Evolutionary conservation across 148 eudicot species (phyloP), one percentile per base, ranked within the genome.

Genomic region (Heliosperma pusillum): DNA sequence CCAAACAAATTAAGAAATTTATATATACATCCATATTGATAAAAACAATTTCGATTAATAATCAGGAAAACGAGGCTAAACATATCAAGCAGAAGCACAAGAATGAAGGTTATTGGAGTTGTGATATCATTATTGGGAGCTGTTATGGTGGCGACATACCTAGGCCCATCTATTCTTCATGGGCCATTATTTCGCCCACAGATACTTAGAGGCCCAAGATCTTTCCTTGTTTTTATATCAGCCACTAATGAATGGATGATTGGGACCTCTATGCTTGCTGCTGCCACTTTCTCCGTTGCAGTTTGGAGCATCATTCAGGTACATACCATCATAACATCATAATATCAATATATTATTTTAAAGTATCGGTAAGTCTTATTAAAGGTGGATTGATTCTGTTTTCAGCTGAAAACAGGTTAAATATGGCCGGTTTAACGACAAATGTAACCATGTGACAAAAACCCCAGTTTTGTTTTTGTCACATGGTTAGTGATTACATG

Each of bases 231-330:
- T 21, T 86, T 88, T 80, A 33, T 83, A 25, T 70, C 88, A 7
- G 44, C 83, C 5, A 83, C 87, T 19, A 83, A 82, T 53, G 72
- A 88, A 27, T 90, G 95, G 95, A 72, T 87, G 74, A 69, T 88
- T 33, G 92, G 95, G 33, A 74, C 87, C 53, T 60, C 77, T 76
- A 80, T 88, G 53, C 89, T 88, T 57, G 97, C 91, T 71, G 80
- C 79, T 65, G 84, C 87, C 16, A 83, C 96, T 1, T 66, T 92
- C 40, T 80, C 85, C 65, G 76, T 87, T 47, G 85, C 91, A 19
- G 40, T 87, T 0, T 92, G 93, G 89, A 85, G 90, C 57, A 78
- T 84, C 55, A 69, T 88, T 24, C 94, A 92, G 89, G 97, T 91
- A 79, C 2, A 21, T n/a, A n/a, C n/a, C n/a, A n/a, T n/a, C n/a